Conservation (phyloP, 176 grass and related monocot genomes). For the Leersia perrieri region DNA sequence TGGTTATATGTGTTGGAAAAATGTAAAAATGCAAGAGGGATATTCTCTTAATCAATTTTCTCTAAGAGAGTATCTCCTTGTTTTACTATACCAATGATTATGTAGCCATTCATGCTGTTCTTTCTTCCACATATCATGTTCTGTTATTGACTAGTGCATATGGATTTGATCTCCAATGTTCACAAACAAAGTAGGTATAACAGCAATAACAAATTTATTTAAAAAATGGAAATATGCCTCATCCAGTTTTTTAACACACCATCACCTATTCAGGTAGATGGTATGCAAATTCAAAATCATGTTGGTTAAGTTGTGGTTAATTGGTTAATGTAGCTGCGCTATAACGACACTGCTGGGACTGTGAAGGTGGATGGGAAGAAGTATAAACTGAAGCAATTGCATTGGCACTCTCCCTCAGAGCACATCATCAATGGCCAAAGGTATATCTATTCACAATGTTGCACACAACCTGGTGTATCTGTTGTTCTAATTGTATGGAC, state of each 20-base stretch:
- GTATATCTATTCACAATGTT: slow-evolving; percentile 27
- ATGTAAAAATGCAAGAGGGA: background rate
- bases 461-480: slow-evolving; percentile 1
- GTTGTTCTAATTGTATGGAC: background rate
- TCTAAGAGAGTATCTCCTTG: background rate
- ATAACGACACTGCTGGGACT: slow-evolving; percentile 42
- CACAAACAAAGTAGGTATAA: background rate
- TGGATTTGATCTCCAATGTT: background rate
- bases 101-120: background rate
- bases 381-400: slow-evolving; percentile 62
- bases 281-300: background rate
- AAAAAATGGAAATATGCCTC: background rate
- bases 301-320: background rate
- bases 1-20: background rate
- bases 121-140: background rate
- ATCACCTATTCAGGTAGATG: background rate
- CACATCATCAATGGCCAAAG: slow-evolving; percentile 67
- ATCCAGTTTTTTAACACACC: background rate
- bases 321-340: slow-evolving; percentile 45
- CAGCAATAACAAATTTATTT: background rate
- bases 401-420: slow-evolving; percentile 85
- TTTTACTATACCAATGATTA: background rate
- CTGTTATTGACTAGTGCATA: background rate
- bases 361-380: slow-evolving; percentile 49
- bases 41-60: background rate